Percentiles rank a stretch among this genome's conserved stretches.
phyloP scores from a whole-genome alignment of 441 rosid species.

The Breynia disticha region DNA sequence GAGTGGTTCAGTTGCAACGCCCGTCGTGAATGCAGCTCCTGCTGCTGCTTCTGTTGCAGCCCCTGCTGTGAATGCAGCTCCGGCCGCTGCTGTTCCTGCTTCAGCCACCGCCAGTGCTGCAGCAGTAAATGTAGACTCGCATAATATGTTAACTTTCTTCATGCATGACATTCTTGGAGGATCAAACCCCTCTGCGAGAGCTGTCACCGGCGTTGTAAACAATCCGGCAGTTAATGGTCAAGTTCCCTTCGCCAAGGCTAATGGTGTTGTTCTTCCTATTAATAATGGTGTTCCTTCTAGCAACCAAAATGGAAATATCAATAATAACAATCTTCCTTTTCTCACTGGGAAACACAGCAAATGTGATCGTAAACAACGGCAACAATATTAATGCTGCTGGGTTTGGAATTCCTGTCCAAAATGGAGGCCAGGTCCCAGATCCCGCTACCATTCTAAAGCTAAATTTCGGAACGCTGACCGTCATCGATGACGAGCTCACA shows the following conservation, averaged over 20 bases:
- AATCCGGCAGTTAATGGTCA: conserved; percentile 25
- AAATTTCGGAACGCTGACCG: conserved; percentile 40
- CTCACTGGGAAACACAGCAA: conserved; percentile 28
- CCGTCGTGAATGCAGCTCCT: conserved; percentile 14
- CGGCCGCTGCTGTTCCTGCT: conserved; percentile 16
- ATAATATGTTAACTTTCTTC: conserved; percentile 25
- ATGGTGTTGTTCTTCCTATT: conserved; percentile 29
- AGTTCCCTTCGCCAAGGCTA: conserved; percentile 40
- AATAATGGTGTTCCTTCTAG: conserved; percentile 18
- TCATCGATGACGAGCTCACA: conserved; percentile 35
- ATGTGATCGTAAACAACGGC: conserved; percentile 28
- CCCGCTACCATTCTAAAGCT: conserved; percentile 25
- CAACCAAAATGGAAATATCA: conserved; percentile 23
- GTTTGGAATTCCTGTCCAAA: conserved; percentile 19
- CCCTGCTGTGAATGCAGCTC: too few relatives aligned
- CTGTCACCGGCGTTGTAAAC: conserved; percentile 31
- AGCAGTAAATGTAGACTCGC: conserved; percentile 20
- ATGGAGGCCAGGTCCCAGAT: conserved; percentile 26
- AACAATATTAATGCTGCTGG: conserved; percentile 16
- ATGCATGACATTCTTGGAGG: conserved; percentile 52
- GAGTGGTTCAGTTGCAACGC: conserved; percentile 17
- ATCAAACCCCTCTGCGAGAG: conserved; percentile 33
- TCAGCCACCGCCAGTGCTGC: conserved; percentile 11
- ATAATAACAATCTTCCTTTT: conserved; percentile 38
- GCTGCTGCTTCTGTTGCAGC: conserved; percentile 13